Conservation (phyloP, 2,329 filamentous ascomycete species). For the Aureobasidium sp. region DNA sequence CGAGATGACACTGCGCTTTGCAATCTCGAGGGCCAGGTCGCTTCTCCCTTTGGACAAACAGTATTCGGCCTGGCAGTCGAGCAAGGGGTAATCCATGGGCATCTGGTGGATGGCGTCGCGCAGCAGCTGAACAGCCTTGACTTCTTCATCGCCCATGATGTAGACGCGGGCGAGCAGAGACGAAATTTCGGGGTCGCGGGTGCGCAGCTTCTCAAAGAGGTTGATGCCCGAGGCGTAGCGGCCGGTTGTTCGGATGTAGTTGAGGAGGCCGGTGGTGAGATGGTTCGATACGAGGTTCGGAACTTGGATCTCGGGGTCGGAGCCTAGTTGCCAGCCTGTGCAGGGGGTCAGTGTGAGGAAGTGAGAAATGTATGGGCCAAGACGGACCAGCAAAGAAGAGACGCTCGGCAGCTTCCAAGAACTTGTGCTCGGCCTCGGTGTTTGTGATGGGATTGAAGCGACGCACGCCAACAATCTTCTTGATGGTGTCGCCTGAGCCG, state of each 20-base stretch:
- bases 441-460: constrained; percentile 97
- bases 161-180: constrained; percentile 86
- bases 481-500: constrained; percentile 86
- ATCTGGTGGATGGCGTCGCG: constrained; percentile 83
- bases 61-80: constrained; percentile 91
- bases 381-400: constrained; percentile 82
- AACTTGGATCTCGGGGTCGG: constrained; percentile 93
- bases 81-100: constrained; percentile 95
- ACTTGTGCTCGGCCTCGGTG: constrained; percentile 96
- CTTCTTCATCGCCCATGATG: constrained; percentile 92
- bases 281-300: constrained; percentile 96
- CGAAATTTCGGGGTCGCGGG: constrained; percentile 86
- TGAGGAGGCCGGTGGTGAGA: constrained; percentile 83
- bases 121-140: constrained; percentile 83
- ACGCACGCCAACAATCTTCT: constrained; percentile 94
- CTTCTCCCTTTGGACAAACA: constrained; percentile 81
- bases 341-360: constrained; percentile 11
- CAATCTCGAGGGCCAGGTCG: constrained; percentile 83
- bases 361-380: neutral
- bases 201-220: constrained; percentile 89
- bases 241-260: constrained; percentile 92
- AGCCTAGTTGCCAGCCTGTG: constrained; percentile 86
- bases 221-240: constrained; percentile 94
- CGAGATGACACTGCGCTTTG: constrained; percentile 88
- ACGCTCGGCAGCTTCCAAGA: constrained; percentile 86